phyloP scores from a whole-genome alignment of 768 basidiomycete species.

The Tylopilus felleus region DNA sequence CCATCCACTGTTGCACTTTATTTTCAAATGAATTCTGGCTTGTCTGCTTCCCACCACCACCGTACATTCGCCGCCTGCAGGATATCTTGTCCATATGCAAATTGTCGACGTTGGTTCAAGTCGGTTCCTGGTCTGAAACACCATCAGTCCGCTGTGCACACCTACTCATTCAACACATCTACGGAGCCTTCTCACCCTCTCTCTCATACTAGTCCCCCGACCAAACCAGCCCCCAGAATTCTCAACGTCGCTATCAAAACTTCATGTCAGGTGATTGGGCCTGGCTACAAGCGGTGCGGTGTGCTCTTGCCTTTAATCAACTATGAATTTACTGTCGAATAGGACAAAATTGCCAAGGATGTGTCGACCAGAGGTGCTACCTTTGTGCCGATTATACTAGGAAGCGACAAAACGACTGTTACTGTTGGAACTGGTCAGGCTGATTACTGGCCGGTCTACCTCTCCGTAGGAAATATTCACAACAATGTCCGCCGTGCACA shows the following conservation, averaged over 20 bases:
- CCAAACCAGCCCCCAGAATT: not conserved
- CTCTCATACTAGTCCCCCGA: not conserved
- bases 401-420: not conserved
- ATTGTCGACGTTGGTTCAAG: constrained; percentile 2
- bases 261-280: not conserved
- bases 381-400: not conserved
- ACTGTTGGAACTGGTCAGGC: not conserved
- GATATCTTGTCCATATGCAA: constrained; percentile 1
- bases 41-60: too few relatives aligned
- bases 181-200: not conserved
- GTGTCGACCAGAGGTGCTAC: not conserved
- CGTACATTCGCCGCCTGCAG: not conserved
- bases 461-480: not conserved
- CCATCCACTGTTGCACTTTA: too few relatives aligned
- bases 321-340: not conserved
- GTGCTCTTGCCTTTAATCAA: not conserved
- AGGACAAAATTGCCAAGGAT: not conserved
- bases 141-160: not conserved
- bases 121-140: not conserved
- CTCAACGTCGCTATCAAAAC: not conserved
- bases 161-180: not conserved
- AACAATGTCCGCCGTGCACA: not conserved
- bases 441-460: not conserved
- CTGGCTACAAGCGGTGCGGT: not conserved
- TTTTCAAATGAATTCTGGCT: too few relatives aligned